Evolutionary conservation across 1,284 basidiomycete species (phyloP).

Genomic region (Coniophora puteana): DNA sequence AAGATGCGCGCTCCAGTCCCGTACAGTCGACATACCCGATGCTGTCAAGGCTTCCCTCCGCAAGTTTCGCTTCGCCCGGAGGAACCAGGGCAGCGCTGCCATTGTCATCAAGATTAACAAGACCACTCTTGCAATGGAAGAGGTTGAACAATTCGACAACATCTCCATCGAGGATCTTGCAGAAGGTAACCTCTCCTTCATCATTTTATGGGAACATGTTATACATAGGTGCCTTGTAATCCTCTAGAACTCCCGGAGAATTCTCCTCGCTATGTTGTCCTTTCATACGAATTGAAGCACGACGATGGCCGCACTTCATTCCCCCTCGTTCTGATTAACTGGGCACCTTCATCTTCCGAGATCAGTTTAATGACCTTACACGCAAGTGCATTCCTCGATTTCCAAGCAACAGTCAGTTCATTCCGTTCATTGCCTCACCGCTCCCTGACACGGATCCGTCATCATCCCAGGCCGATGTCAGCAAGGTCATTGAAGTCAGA

Average conservation of each 20-base stretch:
- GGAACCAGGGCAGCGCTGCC: conserved; percentile 67
- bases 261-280: conserved; percentile 82
- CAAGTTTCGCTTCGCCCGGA: conserved; percentile 80
- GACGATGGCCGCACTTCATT: conserved; percentile 83
- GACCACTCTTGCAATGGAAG: conserved; percentile 71
- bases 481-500: conserved; percentile 75
- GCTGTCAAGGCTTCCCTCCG: conserved; percentile 71
- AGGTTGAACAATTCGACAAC: conserved; percentile 75
- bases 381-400: conserved; percentile 77
- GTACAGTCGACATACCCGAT: conserved; percentile 81
- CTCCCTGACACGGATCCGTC: neutral
- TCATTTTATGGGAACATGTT: no score
- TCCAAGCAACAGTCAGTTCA: conserved; percentile 66
- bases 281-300: conserved; percentile 82
- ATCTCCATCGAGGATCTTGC: conserved; percentile 80
- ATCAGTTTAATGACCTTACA: conserved; percentile 78
- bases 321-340: conserved; percentile 83
- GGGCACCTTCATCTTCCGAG: conserved; percentile 76
- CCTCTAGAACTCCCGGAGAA: conserved; percentile 85
- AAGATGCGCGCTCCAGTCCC: conserved; percentile 45
- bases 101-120: conserved; percentile 89
- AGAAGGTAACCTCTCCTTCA: conserved; percentile 52
- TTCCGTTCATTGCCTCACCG: neutral
- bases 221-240: conserved; percentile 4
- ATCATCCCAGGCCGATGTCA: conserved; percentile 55